Conservation (phyloP, 2,329 filamentous ascomycete species). For the Xylariomycetidae sp. region DNA sequence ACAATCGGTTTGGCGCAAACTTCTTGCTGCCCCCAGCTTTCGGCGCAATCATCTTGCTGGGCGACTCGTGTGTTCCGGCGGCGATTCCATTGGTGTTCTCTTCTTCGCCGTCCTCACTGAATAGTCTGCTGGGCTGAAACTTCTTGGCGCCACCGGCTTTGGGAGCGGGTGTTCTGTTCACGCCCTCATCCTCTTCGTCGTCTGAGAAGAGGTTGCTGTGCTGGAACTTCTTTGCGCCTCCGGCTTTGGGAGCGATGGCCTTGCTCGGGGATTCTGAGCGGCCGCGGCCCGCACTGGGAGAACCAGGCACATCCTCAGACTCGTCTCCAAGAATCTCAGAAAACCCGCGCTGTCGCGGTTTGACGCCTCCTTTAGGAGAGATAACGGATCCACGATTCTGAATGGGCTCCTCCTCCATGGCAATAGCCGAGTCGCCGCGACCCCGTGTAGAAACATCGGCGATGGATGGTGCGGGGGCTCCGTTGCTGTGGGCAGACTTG, state of each 20-base stretch:
- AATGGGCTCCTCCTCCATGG: conserved; percentile 53
- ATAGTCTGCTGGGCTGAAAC: conserved; percentile 57
- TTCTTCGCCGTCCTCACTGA: conserved; percentile 49
- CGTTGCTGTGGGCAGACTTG: conserved; percentile 37
- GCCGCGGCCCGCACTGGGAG: conserved; percentile 36
- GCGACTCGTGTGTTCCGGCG: too few relatives aligned
- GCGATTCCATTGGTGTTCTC: too few relatives aligned
- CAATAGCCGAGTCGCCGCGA: conserved; percentile 48
- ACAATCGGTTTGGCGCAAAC: conserved; percentile 57
- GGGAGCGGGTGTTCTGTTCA: conserved; percentile 35
- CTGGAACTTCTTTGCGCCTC: conserved; percentile 55
- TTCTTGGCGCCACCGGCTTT: conserved; percentile 56
- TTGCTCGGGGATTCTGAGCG: conserved; percentile 30
- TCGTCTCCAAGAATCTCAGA: conserved; percentile 64
- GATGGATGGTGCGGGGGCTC: conserved; percentile 7
- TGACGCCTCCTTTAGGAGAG: conserved; percentile 54
- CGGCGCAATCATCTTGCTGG: conserved; percentile 26
- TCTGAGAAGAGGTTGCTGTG: conserved; percentile 60
- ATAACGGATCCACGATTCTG: conserved; percentile 44
- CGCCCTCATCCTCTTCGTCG: conserved; percentile 40
- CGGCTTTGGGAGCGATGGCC: conserved; percentile 37
- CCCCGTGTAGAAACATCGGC: conserved; percentile 36
- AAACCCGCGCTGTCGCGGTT: conserved; percentile 61
- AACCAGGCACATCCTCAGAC: conserved; percentile 30
- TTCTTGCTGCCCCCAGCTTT: conserved; percentile 56